Base-by-base conservation (phyloP, 1,284 basidiomycete species). In the Amylostereum areolatum region DNA sequence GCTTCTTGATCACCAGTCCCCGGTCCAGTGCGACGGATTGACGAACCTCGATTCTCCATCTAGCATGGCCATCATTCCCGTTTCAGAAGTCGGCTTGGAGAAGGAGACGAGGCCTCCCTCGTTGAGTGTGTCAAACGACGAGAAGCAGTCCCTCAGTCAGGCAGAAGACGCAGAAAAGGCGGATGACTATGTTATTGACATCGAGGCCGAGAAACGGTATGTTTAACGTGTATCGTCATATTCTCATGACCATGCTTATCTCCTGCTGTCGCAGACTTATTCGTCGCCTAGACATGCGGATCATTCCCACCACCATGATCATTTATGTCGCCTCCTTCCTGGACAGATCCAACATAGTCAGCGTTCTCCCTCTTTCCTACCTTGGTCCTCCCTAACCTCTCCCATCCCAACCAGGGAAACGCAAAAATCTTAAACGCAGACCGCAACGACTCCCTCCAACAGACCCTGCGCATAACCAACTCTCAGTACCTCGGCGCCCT, bases 291-390 rank as follows among this genome's bases (percentile, higher is more conserved):
- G 18, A 18, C 18, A 18, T 18, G 18, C 18, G 18, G 18, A 10
- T 63, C 9, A 52, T 63, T 5, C 62, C 62, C 5, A 52, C 56
- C n/a, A 59, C 62, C 5, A 62, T 63, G 62, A 18, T 62, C 37
- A 69, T 70, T 3, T 72, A 71, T 47, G 54, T 70, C 29, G 57
- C 71, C 2, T 66, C 63, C 49, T 69, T 65, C 37, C 53, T 72
- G 34, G 70, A 70, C 47, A 59, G 70, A 6, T 65, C 67, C 2
- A 71, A 71, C 43, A 66, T 70, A 28, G 69, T 66, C 36, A 50
- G 62, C 49, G 11, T n/a, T 29, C 32, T 5, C 18, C 31, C 10
- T 7, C 33, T 32, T 31, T 5, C 9, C 6, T 18, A 18, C 27
- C 3, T 8, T 39, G 5, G 12, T 29, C 30, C 10, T 40, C n/a